Percentiles rank a stretch among this genome's conserved stretches.
Conservation (phyloP, 2,329 filamentous ascomycete genomes). For the Basipetospora chlamydospora region DNA sequence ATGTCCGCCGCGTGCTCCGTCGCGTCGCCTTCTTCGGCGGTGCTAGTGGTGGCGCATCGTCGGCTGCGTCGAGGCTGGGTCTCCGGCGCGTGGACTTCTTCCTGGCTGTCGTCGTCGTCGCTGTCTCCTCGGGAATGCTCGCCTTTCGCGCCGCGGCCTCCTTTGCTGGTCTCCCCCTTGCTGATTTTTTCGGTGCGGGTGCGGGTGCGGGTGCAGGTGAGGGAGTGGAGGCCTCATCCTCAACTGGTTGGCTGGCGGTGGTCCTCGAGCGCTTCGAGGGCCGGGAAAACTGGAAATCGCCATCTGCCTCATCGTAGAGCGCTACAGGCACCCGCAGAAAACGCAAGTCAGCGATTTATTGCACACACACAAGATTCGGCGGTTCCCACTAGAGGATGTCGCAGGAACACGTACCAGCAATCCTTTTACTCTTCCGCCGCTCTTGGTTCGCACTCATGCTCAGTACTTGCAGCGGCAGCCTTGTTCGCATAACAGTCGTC, state of each 20-base stretch:
- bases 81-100: constrained; percentile 23
- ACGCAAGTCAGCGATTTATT: background rate
- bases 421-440: constrained; percentile 49
- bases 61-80: constrained; percentile 22
- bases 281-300: constrained; percentile 62
- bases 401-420: constrained; percentile 37
- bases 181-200: constrained; percentile 19
- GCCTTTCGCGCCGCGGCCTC: constrained; percentile 9
- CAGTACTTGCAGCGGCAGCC: constrained; percentile 50
- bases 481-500: constrained; percentile 53
- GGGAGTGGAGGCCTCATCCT: constrained; percentile 24
- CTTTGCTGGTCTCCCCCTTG: constrained; percentile 24
- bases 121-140: constrained; percentile 18
- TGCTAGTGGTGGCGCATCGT: constrained; percentile 20
- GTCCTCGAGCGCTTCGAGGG: constrained; percentile 51
- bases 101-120: constrained; percentile 9
- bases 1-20: constrained; percentile 29
- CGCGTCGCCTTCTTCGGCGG: constrained; percentile 26
- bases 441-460: constrained; percentile 56
- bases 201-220: too few species aligned
- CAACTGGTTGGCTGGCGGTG: constrained; percentile 25
- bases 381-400: background rate
- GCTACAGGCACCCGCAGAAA: constrained; percentile 5
- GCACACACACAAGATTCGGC: too few species aligned
- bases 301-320: constrained; percentile 53